phyloP scores from a whole-genome alignment of 1,284 basidiomycete genomes.

The Ganoderma leucocontextum region DNA sequence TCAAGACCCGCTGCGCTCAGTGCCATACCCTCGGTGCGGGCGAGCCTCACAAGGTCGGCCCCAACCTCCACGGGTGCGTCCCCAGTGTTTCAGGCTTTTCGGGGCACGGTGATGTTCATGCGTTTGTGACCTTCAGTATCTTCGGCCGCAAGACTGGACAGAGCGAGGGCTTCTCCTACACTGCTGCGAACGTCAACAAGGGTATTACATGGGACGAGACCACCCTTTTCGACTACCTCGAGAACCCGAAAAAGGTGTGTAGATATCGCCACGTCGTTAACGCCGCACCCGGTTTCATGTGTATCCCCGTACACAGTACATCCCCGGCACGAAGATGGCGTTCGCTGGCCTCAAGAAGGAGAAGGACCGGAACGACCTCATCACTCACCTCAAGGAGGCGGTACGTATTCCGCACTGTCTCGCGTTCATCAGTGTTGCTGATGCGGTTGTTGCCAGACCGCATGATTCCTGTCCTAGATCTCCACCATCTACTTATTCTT shows the following conservation, averaged over 20 bases:
- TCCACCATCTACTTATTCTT: slow-evolving; percentile 23
- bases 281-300: background rate
- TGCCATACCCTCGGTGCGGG: slow-evolving; percentile 93
- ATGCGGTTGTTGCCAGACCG: slow-evolving; percentile 24
- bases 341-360: slow-evolving; percentile 98
- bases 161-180: slow-evolving; percentile 90
- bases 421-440: background rate
- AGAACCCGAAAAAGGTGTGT: slow-evolving; percentile 94
- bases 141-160: slow-evolving; percentile 93
- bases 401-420: slow-evolving; percentile 48
- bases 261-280: slow-evolving; percentile 31
- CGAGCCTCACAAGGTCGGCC: slow-evolving; percentile 90
- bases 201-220: slow-evolving; percentile 86
- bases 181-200: slow-evolving; percentile 97
- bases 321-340: slow-evolving; percentile 97
- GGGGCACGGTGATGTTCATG: slow-evolving; percentile 22
- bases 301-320: slow-evolving; percentile 66
- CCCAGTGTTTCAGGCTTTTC: background rate
- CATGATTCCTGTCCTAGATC: slow-evolving; percentile 27
- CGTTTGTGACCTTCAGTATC: slow-evolving; percentile 50
- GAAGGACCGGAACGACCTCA: slow-evolving; percentile 93
- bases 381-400: slow-evolving; percentile 78
- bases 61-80: slow-evolving; percentile 90
- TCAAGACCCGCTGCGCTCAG: slow-evolving; percentile 97
- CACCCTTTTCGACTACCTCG: slow-evolving; percentile 95